A percentile compares a stretch with the other conserved stretches of the same genome.
Conservation (phyloP, 2,329 filamentous ascomycete species). For the Talaromyces verruculosus region DNA sequence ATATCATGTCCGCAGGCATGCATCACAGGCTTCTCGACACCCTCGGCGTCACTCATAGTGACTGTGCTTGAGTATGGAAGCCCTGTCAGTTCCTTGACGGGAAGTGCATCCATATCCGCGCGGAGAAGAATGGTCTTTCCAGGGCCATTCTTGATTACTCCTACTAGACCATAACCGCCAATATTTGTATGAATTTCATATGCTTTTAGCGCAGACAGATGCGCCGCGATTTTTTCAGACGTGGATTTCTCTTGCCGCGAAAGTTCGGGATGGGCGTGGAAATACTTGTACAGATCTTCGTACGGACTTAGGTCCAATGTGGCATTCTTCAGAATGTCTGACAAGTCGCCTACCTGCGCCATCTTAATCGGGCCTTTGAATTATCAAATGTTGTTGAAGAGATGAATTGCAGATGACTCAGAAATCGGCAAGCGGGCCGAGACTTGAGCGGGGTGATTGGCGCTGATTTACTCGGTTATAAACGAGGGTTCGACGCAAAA, state of each 20-base stretch:
- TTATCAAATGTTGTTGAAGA: not conserved
- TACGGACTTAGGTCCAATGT: conserved; percentile 45
- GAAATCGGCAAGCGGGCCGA: not conserved
- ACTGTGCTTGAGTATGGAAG: conserved; percentile 51
- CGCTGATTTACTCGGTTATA: not conserved
- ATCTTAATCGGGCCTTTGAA: conserved; percentile 25
- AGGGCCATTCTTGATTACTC: conserved; percentile 44
- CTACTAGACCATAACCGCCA: conserved; percentile 48
- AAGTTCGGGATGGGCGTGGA: conserved; percentile 61
- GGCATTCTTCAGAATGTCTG: conserved; percentile 24
- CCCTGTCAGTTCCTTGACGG: conserved; percentile 49
- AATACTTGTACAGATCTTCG: conserved; percentile 58
- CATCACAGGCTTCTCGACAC: conserved; percentile 57
- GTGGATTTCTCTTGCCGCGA: conserved; percentile 58
- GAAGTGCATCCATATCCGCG: conserved; percentile 53
- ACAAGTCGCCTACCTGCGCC: conserved; percentile 24
- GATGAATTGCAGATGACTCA: conserved; percentile 1
- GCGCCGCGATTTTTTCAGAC: conserved; percentile 47
- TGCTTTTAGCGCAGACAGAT: conserved; percentile 38
- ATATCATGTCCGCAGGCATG: conserved; percentile 63
- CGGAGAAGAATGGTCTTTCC: conserved; percentile 50
- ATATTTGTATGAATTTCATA: conserved; percentile 47
- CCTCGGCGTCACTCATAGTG: conserved; percentile 49
- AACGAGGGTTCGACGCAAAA: not conserved
- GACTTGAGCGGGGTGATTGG: not conserved